phyloP scores from a whole-genome alignment of 441 rosid genomes.

The Erodium chrysanthum region DNA sequence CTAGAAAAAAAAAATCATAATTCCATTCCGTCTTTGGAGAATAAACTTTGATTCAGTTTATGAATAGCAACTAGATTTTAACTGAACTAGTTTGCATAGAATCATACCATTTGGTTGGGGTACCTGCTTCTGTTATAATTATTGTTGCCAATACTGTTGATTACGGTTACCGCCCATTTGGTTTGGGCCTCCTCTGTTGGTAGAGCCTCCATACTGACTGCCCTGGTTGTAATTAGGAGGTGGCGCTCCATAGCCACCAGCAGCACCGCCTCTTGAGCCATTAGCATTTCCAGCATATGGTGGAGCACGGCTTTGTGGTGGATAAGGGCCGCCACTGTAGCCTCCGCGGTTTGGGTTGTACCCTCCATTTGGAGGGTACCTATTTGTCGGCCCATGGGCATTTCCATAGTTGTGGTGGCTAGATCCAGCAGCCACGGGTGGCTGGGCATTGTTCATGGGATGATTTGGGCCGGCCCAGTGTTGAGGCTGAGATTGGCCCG shows the following conservation, averaged over 20 bases:
- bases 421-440: constrained; percentile 56
- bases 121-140: no score
- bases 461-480: constrained; percentile 74
- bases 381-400: constrained; percentile 63
- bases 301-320: constrained; percentile 32
- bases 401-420: constrained; percentile 51
- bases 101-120: background rate
- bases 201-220: no score
- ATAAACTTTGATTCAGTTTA: no score
- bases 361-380: constrained; percentile 56
- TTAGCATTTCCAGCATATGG: constrained; percentile 24
- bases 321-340: constrained; percentile 37
- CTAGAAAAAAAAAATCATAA: background rate
- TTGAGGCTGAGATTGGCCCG: constrained; percentile 60
- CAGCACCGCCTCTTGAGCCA: constrained; percentile 20
- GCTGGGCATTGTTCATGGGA: constrained; percentile 50
- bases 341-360: constrained; percentile 62
- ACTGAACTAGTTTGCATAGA: background rate
- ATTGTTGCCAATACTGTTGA: constrained; percentile 30
- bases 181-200: constrained; percentile 18
- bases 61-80: no score
- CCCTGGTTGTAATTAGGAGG: constrained; percentile 17
- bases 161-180: constrained; percentile 23
- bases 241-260: constrained; percentile 19
- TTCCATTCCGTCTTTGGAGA: background rate